phyloP scores from a whole-genome alignment of 2,329 filamentous ascomycete genomes.

The Geosmithia putterillii region DNA sequence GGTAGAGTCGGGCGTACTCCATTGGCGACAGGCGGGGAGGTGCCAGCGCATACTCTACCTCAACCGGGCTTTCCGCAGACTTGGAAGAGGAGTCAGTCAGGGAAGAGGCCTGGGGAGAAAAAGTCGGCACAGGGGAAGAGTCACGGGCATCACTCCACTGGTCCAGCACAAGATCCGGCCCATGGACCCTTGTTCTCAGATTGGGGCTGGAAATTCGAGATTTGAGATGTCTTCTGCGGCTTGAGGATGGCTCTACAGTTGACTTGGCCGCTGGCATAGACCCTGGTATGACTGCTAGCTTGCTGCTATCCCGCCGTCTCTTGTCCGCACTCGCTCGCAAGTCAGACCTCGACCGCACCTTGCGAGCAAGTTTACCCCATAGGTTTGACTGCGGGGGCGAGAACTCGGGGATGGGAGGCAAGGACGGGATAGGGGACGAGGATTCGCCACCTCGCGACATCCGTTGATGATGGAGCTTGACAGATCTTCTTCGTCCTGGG shows the following conservation, averaged over 20 bases:
- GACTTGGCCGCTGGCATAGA: not conserved
- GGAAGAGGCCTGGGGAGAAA: not conserved
- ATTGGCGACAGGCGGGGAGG: conserved; percentile 23
- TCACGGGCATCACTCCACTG: not conserved
- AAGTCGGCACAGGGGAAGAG: not conserved
- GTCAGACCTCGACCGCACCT: conserved; percentile 11
- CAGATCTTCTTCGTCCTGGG: conserved; percentile 6
- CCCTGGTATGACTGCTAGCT: too few relatives aligned
- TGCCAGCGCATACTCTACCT: conserved; percentile 6
- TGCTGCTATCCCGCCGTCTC: not conserved
- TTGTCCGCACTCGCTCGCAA: conserved; percentile 1
- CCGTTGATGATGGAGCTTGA: not conserved
- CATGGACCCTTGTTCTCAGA: not conserved
- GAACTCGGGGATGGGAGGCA: conserved; percentile 18
- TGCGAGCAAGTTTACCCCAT: conserved; percentile 14
- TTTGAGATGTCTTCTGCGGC: conserved; percentile 6
- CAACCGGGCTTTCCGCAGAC: not conserved
- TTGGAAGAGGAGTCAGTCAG: not conserved
- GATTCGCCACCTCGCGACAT: too few relatives aligned
- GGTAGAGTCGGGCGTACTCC: conserved; percentile 23
- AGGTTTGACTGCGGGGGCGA: conserved; percentile 6
- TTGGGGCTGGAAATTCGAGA: conserved; percentile 11
- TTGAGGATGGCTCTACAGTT: too few relatives aligned
- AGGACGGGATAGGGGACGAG: conserved; percentile 8
- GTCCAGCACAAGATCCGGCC: not conserved